Evolutionary conservation across 2,329 filamentous ascomycete species (phyloP), one percentile per base, ranked within the genome.

Genomic region (Cylindrodendrum hubeiense): DNA sequence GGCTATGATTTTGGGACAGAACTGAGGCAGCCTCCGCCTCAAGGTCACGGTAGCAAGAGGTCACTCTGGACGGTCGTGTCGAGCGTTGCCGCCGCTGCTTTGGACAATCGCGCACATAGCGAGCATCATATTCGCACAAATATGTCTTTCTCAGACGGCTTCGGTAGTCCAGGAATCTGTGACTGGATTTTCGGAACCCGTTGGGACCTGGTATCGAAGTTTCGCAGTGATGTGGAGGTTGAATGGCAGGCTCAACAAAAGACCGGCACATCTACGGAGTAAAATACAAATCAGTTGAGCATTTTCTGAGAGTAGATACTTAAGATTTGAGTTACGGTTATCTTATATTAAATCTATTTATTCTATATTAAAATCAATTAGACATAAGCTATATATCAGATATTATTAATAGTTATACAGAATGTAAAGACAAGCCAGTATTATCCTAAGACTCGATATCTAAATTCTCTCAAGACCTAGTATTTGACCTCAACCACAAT

Each of bases 121-220:
- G 47, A 51, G 47, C 47, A 51, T 21, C 47, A 51, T 30, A 21
- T 33, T 51, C 47, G 47, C 28, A n/a, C 24, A 30, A 51, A 33
- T 22, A 28, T 51, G 47, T 51, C 47, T 30, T 51, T 51, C 47
- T 51, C 47, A 13, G 47, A 51, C 47, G 47, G 47, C n/a, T 51
- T 51, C 34, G 47, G 47, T 26, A 51, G 47, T 33, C 47, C 47
- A 33, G 28, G 47, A 21, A 51, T 51, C n/a, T 51, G 47, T 33
- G 47, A 51, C n/a, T 30, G 24, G 24, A 33, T 51, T 5, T 34
- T 51, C 28, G 47, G 47, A 21, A 51, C 47, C 8, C 47, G 47
- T 19, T 34, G 47, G 47, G 47, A 51, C 28, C n/a, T 51, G 47
- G 47, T 51, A 33, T 22, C 19, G 39, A 43, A 43, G 39, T n/a